A percentile compares a stretch with the other conserved stretches of the same genome.
These are phyloP conservation scores for Annulohypoxylon truncatum DNA, from an alignment of 2,329 filamentous ascomycete genomes.

Conservation along the genomic window DNA sequence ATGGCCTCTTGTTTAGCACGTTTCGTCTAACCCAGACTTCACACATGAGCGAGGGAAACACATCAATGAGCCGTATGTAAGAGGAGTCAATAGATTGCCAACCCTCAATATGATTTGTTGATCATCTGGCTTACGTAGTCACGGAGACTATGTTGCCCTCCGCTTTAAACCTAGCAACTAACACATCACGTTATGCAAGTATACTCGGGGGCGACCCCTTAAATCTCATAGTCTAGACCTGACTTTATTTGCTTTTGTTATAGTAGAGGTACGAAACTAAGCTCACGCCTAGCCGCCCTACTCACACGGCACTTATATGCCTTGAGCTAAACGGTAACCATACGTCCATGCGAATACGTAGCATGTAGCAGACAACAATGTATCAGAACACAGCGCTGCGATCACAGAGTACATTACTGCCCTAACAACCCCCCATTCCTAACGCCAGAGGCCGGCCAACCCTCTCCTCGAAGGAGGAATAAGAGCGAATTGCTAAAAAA, in stretches of 20 bases:
- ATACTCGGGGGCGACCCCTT: not conserved
- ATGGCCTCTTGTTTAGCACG: too few relatives aligned
- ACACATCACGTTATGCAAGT: not conserved
- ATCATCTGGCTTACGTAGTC: not conserved
- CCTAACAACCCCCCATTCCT: constrained; percentile 19
- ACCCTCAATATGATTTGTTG: too few relatives aligned
- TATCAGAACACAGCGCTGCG: not conserved
- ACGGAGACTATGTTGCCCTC: not conserved
- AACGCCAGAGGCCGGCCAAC: constrained; percentile 34
- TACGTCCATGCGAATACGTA: not conserved
- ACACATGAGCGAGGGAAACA: too few relatives aligned
- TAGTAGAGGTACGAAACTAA: not conserved
- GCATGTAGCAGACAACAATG: not conserved
- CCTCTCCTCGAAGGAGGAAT: not conserved
- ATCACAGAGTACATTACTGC: constrained; percentile 10
- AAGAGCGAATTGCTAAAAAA: not conserved
- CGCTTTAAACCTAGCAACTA: not conserved
- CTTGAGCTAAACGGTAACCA: not conserved
- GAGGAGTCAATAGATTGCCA: too few relatives aligned
- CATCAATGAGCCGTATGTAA: too few relatives aligned
- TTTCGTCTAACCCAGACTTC: too few relatives aligned
- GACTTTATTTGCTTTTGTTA: not conserved
- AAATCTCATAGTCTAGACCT: not conserved
- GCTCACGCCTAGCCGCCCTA: not conserved
- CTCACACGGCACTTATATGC: not conserved